Evolutionary conservation across 2,329 filamentous ascomycete genomes (phyloP).

Genomic region (Penicillium fuscoglaucum): DNA sequence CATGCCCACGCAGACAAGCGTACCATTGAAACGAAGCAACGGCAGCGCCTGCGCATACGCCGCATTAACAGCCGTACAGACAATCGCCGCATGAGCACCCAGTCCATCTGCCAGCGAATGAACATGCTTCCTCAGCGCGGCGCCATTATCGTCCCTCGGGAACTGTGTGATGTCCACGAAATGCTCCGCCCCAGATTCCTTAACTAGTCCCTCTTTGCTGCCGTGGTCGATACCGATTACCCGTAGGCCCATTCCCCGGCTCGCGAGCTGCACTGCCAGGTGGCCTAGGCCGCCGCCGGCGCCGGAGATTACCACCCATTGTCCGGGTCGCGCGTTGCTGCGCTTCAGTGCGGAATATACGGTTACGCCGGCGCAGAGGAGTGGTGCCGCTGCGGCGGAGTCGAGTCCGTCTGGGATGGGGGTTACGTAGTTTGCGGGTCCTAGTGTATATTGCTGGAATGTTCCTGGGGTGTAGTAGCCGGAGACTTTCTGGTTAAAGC

Average conservation of each 20-base stretch:
- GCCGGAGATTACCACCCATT: constrained; percentile 61
- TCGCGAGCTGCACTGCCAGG: constrained; percentile 61
- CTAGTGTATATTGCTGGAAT: constrained; percentile 69
- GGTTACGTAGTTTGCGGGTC: constrained; percentile 67
- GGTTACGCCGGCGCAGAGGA: constrained; percentile 68
- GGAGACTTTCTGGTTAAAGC: constrained; percentile 58
- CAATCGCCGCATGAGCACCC: constrained; percentile 56
- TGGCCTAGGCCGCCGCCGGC: constrained; percentile 67
- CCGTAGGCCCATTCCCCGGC: constrained; percentile 61
- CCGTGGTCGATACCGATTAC: constrained; percentile 67
- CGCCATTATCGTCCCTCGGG: constrained; percentile 48
- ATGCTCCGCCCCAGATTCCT: constrained; percentile 63
- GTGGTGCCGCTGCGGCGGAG: constrained; percentile 63
- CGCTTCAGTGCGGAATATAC: constrained; percentile 67
- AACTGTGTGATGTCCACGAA: constrained; percentile 64
- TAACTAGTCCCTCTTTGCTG: constrained; percentile 59
- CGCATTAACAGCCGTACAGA: constrained; percentile 52
- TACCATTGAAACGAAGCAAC: constrained; percentile 51
- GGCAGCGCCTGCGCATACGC: constrained; percentile 52
- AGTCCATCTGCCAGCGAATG: constrained; percentile 55
- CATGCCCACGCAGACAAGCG: constrained; percentile 54
- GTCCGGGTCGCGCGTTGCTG: constrained; percentile 57
- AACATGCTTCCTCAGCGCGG: constrained; percentile 55
- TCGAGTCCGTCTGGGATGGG: constrained; percentile 64
- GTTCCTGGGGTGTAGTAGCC: constrained; percentile 70